These are phyloP conservation scores for Phytophthora colocasiae DNA, from an alignment of 352 stramenopile species.

Conservation along the genomic window DNA sequence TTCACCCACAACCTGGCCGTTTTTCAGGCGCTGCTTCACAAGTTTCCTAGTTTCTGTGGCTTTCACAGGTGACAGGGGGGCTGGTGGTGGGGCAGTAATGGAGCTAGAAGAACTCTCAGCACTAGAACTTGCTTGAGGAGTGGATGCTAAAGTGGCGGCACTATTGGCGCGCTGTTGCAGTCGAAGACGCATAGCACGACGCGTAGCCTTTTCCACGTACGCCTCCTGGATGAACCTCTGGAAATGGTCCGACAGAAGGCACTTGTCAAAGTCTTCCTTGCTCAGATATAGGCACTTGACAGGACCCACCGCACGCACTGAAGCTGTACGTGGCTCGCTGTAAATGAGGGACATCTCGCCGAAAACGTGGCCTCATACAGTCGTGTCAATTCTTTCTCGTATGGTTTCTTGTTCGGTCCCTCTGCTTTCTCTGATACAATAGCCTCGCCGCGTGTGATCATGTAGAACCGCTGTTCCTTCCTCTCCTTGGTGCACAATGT, in stretches of 20 bases:
- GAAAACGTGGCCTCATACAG: constrained; percentile 91
- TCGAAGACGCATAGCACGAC: constrained; percentile 79
- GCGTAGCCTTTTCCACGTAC: constrained; percentile 88
- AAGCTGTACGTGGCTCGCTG: constrained; percentile 85
- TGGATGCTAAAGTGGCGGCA: constrained; percentile 21
- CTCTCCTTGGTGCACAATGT: constrained; percentile 91
- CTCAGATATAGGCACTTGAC: constrained; percentile 89
- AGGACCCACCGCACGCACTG: constrained; percentile 74
- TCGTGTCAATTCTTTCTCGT: constrained; percentile 82
- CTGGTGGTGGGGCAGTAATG: constrained; percentile 47
- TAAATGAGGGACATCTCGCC: constrained; percentile 91
- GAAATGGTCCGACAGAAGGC: constrained; percentile 81
- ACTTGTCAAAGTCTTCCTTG: constrained; percentile 91
- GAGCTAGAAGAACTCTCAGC: constrained; percentile 37
- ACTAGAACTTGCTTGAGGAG: constrained; percentile 26
- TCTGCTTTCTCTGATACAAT: constrained; percentile 79
- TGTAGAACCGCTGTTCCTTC: constrained; percentile 90
- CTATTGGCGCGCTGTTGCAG: constrained; percentile 67
- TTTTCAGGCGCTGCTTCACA: constrained; percentile 85
- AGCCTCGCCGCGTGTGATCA: constrained; percentile 89
- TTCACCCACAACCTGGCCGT: constrained; percentile 92
- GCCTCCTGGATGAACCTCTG: constrained; percentile 87
- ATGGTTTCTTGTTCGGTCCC: constrained; percentile 44
- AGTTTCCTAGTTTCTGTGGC: constrained; percentile 84
- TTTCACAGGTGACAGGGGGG: constrained; percentile 58